Evolutionary conservation across 345 rosid species (phyloP), one percentile per base, ranked within the genome.

Genomic region (Pseudoturritis turrita): DNA sequence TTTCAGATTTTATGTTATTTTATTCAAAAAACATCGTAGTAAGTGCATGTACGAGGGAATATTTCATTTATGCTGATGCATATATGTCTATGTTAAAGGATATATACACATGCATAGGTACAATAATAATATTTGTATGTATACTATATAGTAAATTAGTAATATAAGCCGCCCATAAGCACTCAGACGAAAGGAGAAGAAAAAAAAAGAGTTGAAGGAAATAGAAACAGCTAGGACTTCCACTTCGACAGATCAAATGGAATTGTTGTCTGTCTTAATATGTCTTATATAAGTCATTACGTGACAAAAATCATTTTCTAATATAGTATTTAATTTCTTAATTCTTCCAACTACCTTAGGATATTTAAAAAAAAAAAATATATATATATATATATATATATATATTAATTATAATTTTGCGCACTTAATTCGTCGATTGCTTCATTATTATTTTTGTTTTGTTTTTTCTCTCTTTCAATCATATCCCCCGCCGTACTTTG

Each of bases 141-240:
- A 59, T n/a, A 28, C 12, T 47, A 19, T 43, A 35, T 36, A 47
- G 71, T 65, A 65, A 57, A 74, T 26, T 19, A 39, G 54, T 37
- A 66, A n/a, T 49, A 74, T 58, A 66, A 75, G 73, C 78, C 73
- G 73, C 78, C 78, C 78, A 75, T 44, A 45, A 45, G 70, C 75
- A 69, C 65, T 36, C 12, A 68, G 52, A 53, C 51, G 18, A 43
- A 61, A 23, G 57, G 46, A 25, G 50, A 35, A 52, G 51, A 45
- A 40, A 1, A 52, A 4, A 21, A 19, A 52, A 56, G 23, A 25
- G 19, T 6, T 35, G 56, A 52, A 41, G 47, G 55, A 60, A 74
- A 54, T 63, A 55, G 41, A 77, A 68, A 64, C 80, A 77, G 80
- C 76, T 71, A 70, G 50, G 80, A 70, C 72, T 70, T 77, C 80